Evolutionary conservation across 108 stramenopile genomes (phyloP), one percentile per base, ranked within the genome.

Genomic region (Cylindrotheca fusiformis): DNA sequence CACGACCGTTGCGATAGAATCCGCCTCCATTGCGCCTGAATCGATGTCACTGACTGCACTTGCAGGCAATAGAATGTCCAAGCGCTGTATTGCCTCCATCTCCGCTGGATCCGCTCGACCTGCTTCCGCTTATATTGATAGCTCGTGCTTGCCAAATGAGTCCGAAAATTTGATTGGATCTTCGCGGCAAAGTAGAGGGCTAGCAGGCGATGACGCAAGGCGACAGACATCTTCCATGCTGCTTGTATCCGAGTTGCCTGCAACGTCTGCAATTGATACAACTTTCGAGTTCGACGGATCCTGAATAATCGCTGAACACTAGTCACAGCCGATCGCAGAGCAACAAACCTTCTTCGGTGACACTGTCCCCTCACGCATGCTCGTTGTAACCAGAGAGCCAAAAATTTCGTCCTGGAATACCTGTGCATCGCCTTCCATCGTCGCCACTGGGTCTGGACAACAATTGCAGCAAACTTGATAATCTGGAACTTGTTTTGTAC

Each of bases 141-240:
- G 0, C 20, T 29, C 6, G 4, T 46, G 20, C 31, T 28, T 17
- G 44, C 30, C 3, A 8, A 46, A 14, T 28, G 60, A 25, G 47
- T 27, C 31, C 28, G 32, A 23, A 48, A 46, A 2, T 27, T 14
- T n/a, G 45, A 46, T 25, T 61, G 60, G 4, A 61, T 48, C 2
- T 44, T 41, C 25, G 17, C n/a, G 19, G 47, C 30, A 10, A 46
- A 44, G 8, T 44, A 61, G 48, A 12, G 2, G 25, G 47, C 47
- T 25, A 47, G 45, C 60, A 48, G 17, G 20, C 47, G 47, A 4
- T 23, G 20, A 4, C 47, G 20, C 2, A 23, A 48, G 1, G 32
- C 59, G 45, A 32, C 32, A 29, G 51, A 60, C 22, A 41, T 48
- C 33, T 53, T 59, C 68, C 68, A 69, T 60, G 20, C 44, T 28